Base-by-base conservation (phyloP, 495 filamentous ascomycete species). In the Penicillium cinerascens region DNA sequence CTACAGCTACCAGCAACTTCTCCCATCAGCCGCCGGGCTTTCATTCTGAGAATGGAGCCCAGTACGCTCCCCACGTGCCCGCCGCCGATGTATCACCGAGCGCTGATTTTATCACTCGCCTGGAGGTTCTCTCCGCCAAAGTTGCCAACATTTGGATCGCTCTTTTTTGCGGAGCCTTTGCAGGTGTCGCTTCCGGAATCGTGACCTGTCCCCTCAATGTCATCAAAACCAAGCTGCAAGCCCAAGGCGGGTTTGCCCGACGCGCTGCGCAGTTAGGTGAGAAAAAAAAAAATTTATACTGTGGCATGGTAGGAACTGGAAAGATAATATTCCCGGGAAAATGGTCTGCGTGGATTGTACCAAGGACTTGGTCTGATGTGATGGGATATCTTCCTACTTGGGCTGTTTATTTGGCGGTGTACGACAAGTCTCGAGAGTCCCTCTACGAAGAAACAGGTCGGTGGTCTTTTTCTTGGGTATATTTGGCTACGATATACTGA, bases 181-280 rank as follows among this genome's bases (percentile, higher is more conserved):
- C 91, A 44, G 93, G 93, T 47, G 87, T 96, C 54, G 88, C 87
- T 5, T 95, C 91, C 4, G 93, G 93, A 7, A 82, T 97, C 37
- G 90, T 97, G 56, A 97, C 93, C 39, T 99, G 93, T 65, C 93
- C 93, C 17, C 82, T 99, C 47, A 95, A 99, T 78, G 93, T 99
- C 45, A 97, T 99, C 64, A 99, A 99, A 74, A 99, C 93, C 41
- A 97, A 96, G 67, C 71, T 99, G 45, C 93, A 99, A 68, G 95
- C 92, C 27, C 95, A 97, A 66, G 92, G 92, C 50, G 88, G 88
- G 4, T 86, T 92, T 79, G 69, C 69, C 29, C 63, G 71, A 33
- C 70, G 74, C 66, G 71, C 58, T 51, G 70, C 62, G 60, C 73
- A 74, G 58, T 67, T 61, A 58, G 71, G 66, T 55, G 75, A 61